Conservation (phyloP, 106 monocot genomes). For the Hemerocallis citrina region DNA sequence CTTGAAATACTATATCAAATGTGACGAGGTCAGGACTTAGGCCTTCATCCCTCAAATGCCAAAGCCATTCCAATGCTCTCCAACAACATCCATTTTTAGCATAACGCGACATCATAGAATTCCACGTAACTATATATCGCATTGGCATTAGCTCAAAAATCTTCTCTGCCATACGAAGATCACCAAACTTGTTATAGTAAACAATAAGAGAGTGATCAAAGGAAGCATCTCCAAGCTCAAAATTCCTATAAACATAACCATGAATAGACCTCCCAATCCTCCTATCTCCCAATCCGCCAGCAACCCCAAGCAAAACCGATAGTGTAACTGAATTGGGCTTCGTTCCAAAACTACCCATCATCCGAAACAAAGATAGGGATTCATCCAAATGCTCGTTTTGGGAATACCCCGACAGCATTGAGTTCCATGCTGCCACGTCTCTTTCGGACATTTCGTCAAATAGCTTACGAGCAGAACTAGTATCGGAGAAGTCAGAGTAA, state of each 20-base stretch:
- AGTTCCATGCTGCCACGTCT: constrained; percentile 28
- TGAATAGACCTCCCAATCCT: constrained; percentile 30
- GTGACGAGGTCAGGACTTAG: constrained; percentile 31
- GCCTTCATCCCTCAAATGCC: constrained; percentile 16
- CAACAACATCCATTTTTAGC: constrained; percentile 29
- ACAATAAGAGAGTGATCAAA: constrained; percentile 55
- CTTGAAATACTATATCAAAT: constrained; percentile 56
- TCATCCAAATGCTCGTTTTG: constrained; percentile 9
- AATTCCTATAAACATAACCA: constrained; percentile 43
- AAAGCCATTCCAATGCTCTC: constrained; percentile 9
- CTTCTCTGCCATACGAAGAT: constrained; percentile 23
- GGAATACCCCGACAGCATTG: constrained; percentile 24
- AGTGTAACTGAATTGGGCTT: constrained; percentile 17
- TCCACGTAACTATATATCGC: constrained; percentile 37
- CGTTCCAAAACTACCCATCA: constrained; percentile 10
- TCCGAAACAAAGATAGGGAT: constrained; percentile 5
- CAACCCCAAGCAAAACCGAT: constrained; percentile 31
- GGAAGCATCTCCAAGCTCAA: constrained; percentile 26
- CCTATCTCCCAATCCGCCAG: constrained; percentile 43
- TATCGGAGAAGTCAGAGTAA: constrained; percentile 24
- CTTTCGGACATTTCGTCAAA: constrained; percentile 16
- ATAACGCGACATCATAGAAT: constrained; percentile 47
- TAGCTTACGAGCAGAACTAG: constrained; percentile 2
- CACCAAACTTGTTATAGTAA: constrained; percentile 22
- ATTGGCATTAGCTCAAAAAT: constrained; percentile 49